Evolutionary conservation across 768 basidiomycete genomes (phyloP).

Genomic region (Mycena chlorophos): DNA sequence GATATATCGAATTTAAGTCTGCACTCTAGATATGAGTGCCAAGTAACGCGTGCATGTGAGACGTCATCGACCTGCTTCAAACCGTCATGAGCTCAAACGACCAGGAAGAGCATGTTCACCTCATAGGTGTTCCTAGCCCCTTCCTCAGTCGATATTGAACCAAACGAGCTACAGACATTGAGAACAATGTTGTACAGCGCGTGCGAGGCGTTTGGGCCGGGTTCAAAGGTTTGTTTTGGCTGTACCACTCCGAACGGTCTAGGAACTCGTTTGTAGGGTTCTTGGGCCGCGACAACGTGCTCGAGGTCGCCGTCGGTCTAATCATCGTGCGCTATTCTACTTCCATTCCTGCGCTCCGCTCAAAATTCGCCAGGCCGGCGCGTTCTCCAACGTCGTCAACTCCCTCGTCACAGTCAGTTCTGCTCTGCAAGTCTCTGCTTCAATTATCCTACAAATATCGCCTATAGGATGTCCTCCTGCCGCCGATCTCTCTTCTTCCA

Average conservation of each 20-base stretch:
- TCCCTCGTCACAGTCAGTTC: slow-evolving; percentile 33
- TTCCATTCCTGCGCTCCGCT: slow-evolving; percentile 22
- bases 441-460: neutral
- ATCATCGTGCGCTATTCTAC: slow-evolving; percentile 30
- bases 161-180: neutral
- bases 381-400: slow-evolving; percentile 43
- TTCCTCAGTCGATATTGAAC: neutral
- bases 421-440: neutral
- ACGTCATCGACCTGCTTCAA: too few relatives aligned
- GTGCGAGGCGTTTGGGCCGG: slow-evolving; percentile 32
- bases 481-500: slow-evolving; percentile 42
- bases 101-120: neutral
- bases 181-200: neutral
- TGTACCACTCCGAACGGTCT: neutral
- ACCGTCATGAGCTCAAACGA: too few relatives aligned
- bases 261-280: slow-evolving; percentile 21
- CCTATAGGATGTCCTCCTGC: slow-evolving; percentile 40
- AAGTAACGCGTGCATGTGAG: too few relatives aligned
- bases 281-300: slow-evolving; percentile 43
- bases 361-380: slow-evolving; percentile 25
- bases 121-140: neutral
- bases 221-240: slow-evolving; percentile 14
- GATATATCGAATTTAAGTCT: too few relatives aligned
- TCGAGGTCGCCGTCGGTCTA: slow-evolving; percentile 48
- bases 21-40: too few relatives aligned